phyloP scores from a whole-genome alignment of 345 rosid species.

The Cochlearia excelsa region DNA sequence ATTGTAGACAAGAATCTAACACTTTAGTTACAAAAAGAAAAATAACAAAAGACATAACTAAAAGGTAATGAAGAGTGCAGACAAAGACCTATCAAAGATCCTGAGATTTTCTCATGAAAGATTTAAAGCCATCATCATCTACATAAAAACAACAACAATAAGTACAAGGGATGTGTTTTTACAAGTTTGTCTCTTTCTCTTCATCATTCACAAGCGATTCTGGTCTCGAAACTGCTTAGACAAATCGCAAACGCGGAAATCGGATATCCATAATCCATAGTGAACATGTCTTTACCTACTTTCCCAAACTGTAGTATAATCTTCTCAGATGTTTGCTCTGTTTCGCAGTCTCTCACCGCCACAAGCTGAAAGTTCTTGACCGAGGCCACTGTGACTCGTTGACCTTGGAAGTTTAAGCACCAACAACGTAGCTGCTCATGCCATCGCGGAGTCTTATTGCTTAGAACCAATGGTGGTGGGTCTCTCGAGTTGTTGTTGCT shows the following conservation, averaged over 20 bases:
- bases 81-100: conserved; percentile 9
- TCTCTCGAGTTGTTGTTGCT: conserved; percentile 36
- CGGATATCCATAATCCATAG: conserved; percentile 76
- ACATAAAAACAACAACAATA: conserved; percentile 7
- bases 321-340: conserved; percentile 47
- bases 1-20: too few relatives aligned
- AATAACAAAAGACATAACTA: conserved; percentile 2
- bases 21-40: not conserved
- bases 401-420: conserved; percentile 77
- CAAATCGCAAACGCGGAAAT: conserved; percentile 74
- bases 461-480: conserved; percentile 45
- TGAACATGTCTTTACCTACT: conserved; percentile 71
- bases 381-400: conserved; percentile 67
- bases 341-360: conserved; percentile 47
- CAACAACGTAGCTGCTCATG: conserved; percentile 83
- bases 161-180: conserved; percentile 1
- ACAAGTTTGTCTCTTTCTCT: not conserved
- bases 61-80: conserved; percentile 10
- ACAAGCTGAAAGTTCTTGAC: conserved; percentile 77
- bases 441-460: conserved; percentile 76
- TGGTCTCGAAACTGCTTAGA: conserved; percentile 77
- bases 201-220: conserved; percentile 70
- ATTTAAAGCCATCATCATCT: not conserved
- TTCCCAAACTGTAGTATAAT: conserved; percentile 74
- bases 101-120: not conserved